Evolutionary conservation across 257 asterid species (phyloP).

Genomic region (Jaltomata sinuosa): DNA sequence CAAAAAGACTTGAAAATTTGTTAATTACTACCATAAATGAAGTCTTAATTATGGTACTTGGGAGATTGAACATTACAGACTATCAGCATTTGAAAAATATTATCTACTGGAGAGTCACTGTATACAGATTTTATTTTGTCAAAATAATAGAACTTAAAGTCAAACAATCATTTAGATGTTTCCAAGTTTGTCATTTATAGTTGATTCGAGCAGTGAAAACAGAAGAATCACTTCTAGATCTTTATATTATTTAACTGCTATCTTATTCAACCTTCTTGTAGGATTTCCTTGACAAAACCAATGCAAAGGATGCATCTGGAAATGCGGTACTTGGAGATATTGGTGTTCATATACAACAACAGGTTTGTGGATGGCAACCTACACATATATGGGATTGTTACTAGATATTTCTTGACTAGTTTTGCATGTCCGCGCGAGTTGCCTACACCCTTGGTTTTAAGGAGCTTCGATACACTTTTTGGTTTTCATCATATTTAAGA

Average conservation of each 20-base stretch:
- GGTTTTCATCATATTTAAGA: neutral
- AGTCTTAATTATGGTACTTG: neutral
- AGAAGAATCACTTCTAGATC: neutral
- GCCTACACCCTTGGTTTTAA: neutral
- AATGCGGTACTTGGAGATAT: slow-evolving; percentile 74
- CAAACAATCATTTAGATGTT: neutral
- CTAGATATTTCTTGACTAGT: neutral
- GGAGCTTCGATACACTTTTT: neutral
- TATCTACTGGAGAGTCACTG: neutral
- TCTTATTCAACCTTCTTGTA: slow-evolving; percentile 22
- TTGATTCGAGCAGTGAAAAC: neutral
- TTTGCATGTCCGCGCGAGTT: neutral
- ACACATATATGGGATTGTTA: neutral
- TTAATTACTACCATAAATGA: neutral
- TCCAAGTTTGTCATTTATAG: neutral
- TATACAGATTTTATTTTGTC: neutral
- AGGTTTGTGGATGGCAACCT: slow-evolving; percentile 35
- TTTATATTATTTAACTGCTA: neutral
- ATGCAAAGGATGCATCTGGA: slow-evolving; percentile 91
- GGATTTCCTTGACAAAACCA: slow-evolving; percentile 63
- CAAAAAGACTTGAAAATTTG: neutral
- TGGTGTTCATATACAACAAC: slow-evolving; percentile 77
- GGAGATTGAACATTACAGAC: neutral
- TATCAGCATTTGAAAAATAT: neutral
- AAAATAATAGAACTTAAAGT: neutral